These are phyloP conservation scores for Epichloe glyceriae DNA, from an alignment of 2,329 filamentous ascomycete species.

Conservation along the genomic window DNA sequence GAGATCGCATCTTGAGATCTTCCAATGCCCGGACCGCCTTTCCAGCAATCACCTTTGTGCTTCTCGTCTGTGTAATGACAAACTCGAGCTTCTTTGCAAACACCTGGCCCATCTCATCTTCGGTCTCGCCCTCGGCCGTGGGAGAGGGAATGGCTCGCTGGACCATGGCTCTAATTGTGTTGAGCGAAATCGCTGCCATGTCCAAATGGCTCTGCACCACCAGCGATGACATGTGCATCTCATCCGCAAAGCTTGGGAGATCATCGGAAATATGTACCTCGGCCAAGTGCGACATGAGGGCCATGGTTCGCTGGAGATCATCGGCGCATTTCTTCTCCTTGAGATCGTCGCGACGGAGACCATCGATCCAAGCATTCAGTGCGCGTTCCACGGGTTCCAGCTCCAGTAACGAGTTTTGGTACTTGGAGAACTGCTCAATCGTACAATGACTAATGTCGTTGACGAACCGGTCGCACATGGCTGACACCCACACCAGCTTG, in stretches of 20 bases:
- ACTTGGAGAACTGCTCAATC: constrained; percentile 63
- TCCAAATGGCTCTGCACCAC: constrained; percentile 75
- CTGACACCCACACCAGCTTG: constrained; percentile 71
- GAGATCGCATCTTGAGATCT: constrained; percentile 61
- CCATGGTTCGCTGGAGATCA: constrained; percentile 72
- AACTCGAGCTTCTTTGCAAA: constrained; percentile 59
- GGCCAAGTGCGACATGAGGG: constrained; percentile 73
- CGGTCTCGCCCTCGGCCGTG: constrained; percentile 20
- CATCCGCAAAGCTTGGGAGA: constrained; percentile 62
- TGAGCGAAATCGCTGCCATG: constrained; percentile 55
- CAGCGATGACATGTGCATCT: constrained; percentile 62
- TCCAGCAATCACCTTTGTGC: constrained; percentile 68
- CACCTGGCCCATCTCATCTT: constrained; percentile 54
- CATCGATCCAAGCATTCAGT: constrained; percentile 79
- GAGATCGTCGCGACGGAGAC: constrained; percentile 68
- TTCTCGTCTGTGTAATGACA: constrained; percentile 63
- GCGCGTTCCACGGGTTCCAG: constrained; percentile 84
- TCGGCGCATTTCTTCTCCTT: constrained; percentile 72
- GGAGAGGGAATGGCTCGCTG: constrained; percentile 44
- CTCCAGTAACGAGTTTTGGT: constrained; percentile 71
- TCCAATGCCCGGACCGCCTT: constrained; percentile 67
- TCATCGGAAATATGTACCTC: constrained; percentile 64
- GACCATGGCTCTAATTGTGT: constrained; percentile 51
- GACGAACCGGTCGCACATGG: constrained; percentile 74
- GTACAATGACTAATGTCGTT: constrained; percentile 69